phyloP scores from a whole-genome alignment of 192 early-diverging fungal genomes.

The Coemansia sp. region DNA sequence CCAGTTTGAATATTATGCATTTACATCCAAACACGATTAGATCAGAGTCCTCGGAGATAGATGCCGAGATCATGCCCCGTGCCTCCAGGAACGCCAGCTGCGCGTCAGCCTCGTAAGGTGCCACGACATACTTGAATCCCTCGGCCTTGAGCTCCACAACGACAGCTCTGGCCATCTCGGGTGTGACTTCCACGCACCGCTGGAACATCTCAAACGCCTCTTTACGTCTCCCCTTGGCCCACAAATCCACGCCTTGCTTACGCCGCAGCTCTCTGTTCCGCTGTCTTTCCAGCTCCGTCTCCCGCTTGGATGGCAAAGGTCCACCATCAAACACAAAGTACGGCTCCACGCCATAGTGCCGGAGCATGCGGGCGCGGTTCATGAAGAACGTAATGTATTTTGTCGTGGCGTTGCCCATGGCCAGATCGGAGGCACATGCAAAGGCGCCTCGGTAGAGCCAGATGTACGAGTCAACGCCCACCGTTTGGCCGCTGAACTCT shows the following conservation, averaged over 20 bases:
- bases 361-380: constrained; percentile 73
- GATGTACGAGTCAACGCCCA: constrained; percentile 93
- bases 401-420: constrained; percentile 64
- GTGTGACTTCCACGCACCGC: constrained; percentile 79
- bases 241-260: constrained; percentile 60
- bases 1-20: constrained; percentile 83
- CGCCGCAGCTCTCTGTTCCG: constrained; percentile 59
- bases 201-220: constrained; percentile 77
- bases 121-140: constrained; percentile 79
- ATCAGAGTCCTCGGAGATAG: constrained; percentile 96
- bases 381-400: constrained; percentile 89
- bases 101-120: constrained; percentile 98
- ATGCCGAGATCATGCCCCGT: constrained; percentile 67
- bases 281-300: constrained; percentile 71
- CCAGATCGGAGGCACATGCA: constrained; percentile 82
- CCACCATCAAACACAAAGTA: constrained; percentile 97
- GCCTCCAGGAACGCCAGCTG: constrained; percentile 86
- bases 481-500: constrained; percentile 68
- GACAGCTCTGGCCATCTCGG: constrained; percentile 76
- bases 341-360: constrained; percentile 71
- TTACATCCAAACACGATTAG: constrained; percentile 89
- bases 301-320: constrained; percentile 77
- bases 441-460: constrained; percentile 94
- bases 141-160: constrained; percentile 67
- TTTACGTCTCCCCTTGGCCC: constrained; percentile 58